Percentiles rank a stretch among this genome's conserved stretches.
Evolutionary conservation across 2,329 filamentous ascomycete species (phyloP).

Genomic region (Beauveria sp.): DNA sequence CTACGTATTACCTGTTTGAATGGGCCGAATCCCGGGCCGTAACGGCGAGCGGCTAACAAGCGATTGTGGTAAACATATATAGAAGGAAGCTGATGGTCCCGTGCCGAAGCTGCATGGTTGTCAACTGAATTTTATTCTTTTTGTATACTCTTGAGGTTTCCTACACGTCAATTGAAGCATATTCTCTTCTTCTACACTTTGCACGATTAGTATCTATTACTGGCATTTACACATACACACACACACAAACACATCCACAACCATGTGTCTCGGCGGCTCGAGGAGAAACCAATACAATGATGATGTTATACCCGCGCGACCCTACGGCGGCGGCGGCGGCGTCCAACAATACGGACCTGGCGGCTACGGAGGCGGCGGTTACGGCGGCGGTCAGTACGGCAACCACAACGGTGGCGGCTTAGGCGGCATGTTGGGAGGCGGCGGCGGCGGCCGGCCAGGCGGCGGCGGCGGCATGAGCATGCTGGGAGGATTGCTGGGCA

Average conservation of each 20-base stretch:
- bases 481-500: neutral
- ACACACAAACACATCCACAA: neutral
- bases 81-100: neutral
- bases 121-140: neutral
- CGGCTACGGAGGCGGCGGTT: neutral
- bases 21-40: neutral
- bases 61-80: neutral
- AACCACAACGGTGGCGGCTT: neutral
- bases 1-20: neutral
- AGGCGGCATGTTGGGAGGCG: neutral
- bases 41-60: neutral
- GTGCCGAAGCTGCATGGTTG: neutral
- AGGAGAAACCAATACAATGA: neutral
- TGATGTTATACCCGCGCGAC: conserved; percentile 1
- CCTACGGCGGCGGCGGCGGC: neutral
- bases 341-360: neutral
- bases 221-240: neutral
- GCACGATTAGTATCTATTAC: too few species aligned
- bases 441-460: neutral
- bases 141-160: neutral
- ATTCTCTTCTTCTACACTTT: neutral
- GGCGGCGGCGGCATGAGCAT: neutral
- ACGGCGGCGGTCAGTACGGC: neutral
- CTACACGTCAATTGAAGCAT: neutral
- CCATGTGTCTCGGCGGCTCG: conserved; percentile 4